Percentiles rank a stretch among this genome's conserved stretches.
Evolutionary conservation across 2,329 filamentous ascomycete species (phyloP).

Genomic region (Huntiella bhutanensis): DNA sequence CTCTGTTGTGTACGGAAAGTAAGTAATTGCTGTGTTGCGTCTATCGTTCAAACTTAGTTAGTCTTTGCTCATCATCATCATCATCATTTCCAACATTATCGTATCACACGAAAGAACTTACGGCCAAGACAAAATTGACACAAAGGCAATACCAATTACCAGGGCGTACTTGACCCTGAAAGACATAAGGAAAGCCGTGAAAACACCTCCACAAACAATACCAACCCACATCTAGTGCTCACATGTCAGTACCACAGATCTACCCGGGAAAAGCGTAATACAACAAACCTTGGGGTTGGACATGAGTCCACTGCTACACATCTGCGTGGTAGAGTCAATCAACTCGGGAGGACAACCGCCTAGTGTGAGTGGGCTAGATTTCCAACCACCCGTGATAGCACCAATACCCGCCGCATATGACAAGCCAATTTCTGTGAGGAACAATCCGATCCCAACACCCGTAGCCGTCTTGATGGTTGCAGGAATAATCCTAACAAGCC

Average conservation of each 20-base stretch:
- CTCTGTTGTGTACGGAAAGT: conserved; percentile 47
- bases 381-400: conserved; percentile 49
- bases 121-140: conserved; percentile 60
- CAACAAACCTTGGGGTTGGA: conserved; percentile 45
- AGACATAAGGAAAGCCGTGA: conserved; percentile 66
- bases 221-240: conserved; percentile 56
- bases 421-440: conserved; percentile 44
- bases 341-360: conserved; percentile 50
- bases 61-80: not conserved
- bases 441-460: conserved; percentile 45
- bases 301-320: conserved; percentile 48
- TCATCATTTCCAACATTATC: not conserved
- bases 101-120: conserved; percentile 20
- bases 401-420: conserved; percentile 73
- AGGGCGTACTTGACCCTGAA: conserved; percentile 60
- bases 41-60: conserved; percentile 18
- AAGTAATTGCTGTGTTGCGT: conserved; percentile 49
- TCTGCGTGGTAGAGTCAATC: conserved; percentile 26
- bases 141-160: conserved; percentile 51
- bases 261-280: conserved; percentile 1
- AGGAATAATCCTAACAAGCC: conserved; percentile 48
- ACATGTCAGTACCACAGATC: not conserved
- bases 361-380: conserved; percentile 52
- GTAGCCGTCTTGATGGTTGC: conserved; percentile 46
- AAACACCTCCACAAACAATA: conserved; percentile 58